Evolutionary conservation across 768 basidiomycete genomes (phyloP).

Genomic region (Tricholoma saponaceum): DNA sequence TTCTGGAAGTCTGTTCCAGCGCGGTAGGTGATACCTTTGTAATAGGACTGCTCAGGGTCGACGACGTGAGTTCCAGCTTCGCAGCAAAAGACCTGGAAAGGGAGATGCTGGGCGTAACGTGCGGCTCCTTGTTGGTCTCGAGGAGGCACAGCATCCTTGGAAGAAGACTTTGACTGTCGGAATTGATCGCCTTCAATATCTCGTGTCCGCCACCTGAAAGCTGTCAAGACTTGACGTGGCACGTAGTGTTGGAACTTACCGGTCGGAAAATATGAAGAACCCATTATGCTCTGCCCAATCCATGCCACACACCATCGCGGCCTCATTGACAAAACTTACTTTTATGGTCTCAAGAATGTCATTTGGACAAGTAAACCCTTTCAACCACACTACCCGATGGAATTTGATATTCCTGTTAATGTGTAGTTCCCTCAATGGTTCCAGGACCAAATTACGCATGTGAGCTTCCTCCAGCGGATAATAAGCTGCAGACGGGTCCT

Average conservation of each 20-base stretch:
- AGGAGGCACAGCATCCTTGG: conserved; percentile 90
- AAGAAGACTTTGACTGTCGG: conserved; percentile 92
- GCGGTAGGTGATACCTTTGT: conserved; percentile 83
- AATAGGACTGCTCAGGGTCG: conserved; percentile 94
- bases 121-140: conserved; percentile 78
- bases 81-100: conserved; percentile 99
- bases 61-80: conserved; percentile 97
- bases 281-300: conserved; percentile 99
- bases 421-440: conserved; percentile 82
- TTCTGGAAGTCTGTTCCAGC: conserved; percentile 82
- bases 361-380: conserved; percentile 98
- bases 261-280: conserved; percentile 96
- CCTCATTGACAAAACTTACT: conserved; percentile 85
- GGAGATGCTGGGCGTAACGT: conserved; percentile 88
- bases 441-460: conserved; percentile 88
- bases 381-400: conserved; percentile 92
- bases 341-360: conserved; percentile 96
- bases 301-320: conserved; percentile 99
- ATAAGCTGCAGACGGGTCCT: conserved; percentile 82
- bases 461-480: conserved; percentile 96
- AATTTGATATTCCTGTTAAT: conserved; percentile 78
- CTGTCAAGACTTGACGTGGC: conserved; percentile 2
- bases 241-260: conserved; percentile 43
- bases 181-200: conserved; percentile 99
- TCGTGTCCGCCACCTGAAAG: conserved; percentile 85